Evolutionary conservation across 495 filamentous ascomycete genomes (phyloP).

Genomic region (Xylaria palmicola): DNA sequence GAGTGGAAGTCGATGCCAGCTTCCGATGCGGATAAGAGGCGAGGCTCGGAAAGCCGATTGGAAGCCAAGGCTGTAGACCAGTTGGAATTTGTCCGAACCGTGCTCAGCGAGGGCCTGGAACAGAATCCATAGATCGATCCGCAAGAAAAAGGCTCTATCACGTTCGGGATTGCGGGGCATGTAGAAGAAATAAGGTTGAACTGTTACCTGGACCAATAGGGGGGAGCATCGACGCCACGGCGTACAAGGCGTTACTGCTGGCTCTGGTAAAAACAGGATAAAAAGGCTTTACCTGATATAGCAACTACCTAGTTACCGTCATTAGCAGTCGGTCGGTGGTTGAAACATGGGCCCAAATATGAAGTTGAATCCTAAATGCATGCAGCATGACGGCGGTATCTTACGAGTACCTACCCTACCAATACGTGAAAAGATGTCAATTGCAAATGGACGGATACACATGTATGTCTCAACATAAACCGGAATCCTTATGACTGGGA

Average conservation of each 20-base stretch:
- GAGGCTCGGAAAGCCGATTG: constrained; percentile 55
- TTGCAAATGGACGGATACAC: too few species aligned
- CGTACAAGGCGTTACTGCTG: too few species aligned
- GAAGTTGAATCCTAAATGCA: too few species aligned
- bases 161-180: background rate
- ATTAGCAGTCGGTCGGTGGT: too few species aligned
- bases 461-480: too few species aligned
- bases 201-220: background rate
- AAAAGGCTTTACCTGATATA: background rate
- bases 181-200: background rate
- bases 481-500: too few species aligned
- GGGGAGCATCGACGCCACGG: background rate
- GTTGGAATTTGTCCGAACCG: constrained; percentile 54
- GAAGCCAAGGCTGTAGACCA: constrained; percentile 72
- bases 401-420: too few species aligned
- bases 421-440: too few species aligned
- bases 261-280: background rate
- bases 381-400: too few species aligned
- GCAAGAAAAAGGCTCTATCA: background rate
- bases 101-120: constrained; percentile 43
- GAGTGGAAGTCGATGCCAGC: constrained; percentile 58
- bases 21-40: constrained; percentile 29
- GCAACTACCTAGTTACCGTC: too few species aligned
- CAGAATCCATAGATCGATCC: background rate
- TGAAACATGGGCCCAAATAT: too few species aligned